A percentile compares a stretch with the other conserved stretches of the same genome.
Conservation (phyloP, 2,329 filamentous ascomycete species). For the Diaporthe sp. region DNA sequence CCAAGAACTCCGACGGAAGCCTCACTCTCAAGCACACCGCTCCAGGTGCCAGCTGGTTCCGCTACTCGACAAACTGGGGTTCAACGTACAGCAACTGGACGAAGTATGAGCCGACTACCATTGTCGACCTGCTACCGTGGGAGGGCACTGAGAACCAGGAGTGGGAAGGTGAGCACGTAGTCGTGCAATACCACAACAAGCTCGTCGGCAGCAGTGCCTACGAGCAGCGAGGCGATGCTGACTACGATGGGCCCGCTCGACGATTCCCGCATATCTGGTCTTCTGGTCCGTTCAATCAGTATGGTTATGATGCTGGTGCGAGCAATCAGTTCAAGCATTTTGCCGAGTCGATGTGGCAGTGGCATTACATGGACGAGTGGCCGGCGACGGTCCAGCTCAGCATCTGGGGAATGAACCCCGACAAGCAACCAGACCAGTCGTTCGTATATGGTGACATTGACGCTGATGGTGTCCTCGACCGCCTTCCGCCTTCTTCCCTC, state of each 20-base stretch:
- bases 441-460: constrained; percentile 70
- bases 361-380: constrained; percentile 71
- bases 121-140: constrained; percentile 63
- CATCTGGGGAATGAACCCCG: constrained; percentile 72
- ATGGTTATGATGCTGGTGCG: constrained; percentile 69
- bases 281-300: constrained; percentile 70
- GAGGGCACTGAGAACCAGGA: constrained; percentile 63
- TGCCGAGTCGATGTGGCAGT: constrained; percentile 62
- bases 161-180: constrained; percentile 71
- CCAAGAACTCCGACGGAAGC: constrained; percentile 46
- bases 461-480: constrained; percentile 68
- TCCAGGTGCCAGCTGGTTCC: constrained; percentile 68
- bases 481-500: constrained; percentile 67
- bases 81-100: constrained; percentile 68
- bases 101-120: constrained; percentile 61
- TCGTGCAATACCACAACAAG: constrained; percentile 70
- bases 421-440: constrained; percentile 68
- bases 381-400: constrained; percentile 69
- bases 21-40: constrained; percentile 65
- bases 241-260: constrained; percentile 49
- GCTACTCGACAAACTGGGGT: constrained; percentile 71
- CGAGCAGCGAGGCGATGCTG: constrained; percentile 67
- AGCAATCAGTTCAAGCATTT: constrained; percentile 59
- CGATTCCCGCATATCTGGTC: constrained; percentile 71
- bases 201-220: constrained; percentile 69